phyloP scores from a whole-genome alignment of 2,329 filamentous ascomycete species.

The Pseudogymnoascus sp. region DNA sequence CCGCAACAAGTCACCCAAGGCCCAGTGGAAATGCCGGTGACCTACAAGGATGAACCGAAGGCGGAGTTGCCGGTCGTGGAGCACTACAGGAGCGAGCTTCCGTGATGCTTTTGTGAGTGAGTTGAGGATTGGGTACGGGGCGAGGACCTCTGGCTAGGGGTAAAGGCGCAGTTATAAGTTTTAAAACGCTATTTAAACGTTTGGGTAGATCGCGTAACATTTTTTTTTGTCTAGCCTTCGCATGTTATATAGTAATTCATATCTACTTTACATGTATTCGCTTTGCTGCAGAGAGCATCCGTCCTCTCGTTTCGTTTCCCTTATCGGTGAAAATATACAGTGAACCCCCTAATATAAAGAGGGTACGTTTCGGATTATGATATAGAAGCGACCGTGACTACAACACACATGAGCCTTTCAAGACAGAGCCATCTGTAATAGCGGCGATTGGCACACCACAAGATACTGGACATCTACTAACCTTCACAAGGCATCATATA shows the following conservation, averaged over 20 bases:
- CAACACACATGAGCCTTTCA: no score
- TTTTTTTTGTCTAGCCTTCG: neutral
- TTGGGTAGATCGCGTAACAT: neutral
- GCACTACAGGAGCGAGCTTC: neutral
- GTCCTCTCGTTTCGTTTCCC: neutral
- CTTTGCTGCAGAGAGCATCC: neutral
- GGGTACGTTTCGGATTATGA: neutral
- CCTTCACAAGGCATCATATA: no score
- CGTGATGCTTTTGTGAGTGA: neutral
- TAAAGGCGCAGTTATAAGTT: neutral
- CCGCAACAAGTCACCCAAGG: neutral
- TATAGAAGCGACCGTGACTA: no score
- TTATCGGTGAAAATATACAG: neutral
- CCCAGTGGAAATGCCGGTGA: neutral
- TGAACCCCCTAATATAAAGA: neutral
- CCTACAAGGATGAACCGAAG: neutral
- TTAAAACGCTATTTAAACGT: neutral
- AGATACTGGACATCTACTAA: no score
- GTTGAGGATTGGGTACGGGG: neutral
- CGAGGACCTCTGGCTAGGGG: neutral
- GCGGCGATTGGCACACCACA: no score
- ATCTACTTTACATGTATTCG: neutral
- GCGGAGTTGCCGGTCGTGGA: neutral
- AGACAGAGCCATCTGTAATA: no score
- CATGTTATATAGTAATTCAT: neutral